phyloP scores from a whole-genome alignment of 179 eudicot species.

The Heliamphora ciliata region DNA sequence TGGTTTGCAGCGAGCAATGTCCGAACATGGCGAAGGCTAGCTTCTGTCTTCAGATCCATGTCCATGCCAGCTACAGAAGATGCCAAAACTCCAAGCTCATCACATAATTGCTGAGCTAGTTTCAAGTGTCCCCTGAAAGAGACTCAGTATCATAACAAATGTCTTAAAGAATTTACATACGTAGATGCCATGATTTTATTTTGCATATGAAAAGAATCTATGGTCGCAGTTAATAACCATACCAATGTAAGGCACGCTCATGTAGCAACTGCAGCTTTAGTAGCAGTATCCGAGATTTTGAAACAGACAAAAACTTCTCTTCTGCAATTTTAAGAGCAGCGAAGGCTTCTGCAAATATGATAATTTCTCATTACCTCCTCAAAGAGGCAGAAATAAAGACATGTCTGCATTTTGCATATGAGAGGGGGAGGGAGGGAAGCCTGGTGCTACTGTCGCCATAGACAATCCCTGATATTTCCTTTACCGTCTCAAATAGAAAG shows the following conservation, averaged over 20 bases:
- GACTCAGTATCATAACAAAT: neutral
- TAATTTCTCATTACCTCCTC: neutral
- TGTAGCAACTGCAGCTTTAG: slow-evolving; percentile 88
- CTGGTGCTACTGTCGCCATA: neutral
- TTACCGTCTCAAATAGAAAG: neutral
- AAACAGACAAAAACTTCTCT: slow-evolving; percentile 64
- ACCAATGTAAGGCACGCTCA: slow-evolving; percentile 87
- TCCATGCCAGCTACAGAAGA: slow-evolving; percentile 91
- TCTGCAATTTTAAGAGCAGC: slow-evolving; percentile 67
- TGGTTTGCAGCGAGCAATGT: slow-evolving; percentile 91
- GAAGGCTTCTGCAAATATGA: slow-evolving; percentile 61
- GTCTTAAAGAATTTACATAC: slow-evolving; percentile 9
- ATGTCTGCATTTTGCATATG: neutral
- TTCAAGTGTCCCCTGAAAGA: slow-evolving; percentile 67
- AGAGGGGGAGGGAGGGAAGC: neutral
- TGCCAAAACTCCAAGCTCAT: slow-evolving; percentile 82
- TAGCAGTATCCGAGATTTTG: slow-evolving; percentile 64
- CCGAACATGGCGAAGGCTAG: slow-evolving; percentile 81
- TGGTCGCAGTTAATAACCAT: slow-evolving; percentile 1
- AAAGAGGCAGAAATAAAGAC: neutral
- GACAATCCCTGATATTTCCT: no score
- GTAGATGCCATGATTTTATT: slow-evolving; percentile 1
- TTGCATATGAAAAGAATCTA: neutral
- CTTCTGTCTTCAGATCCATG: slow-evolving; percentile 75
- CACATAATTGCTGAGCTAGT: slow-evolving; percentile 77